Evolutionary conservation across 176 grass and related monocot species (phyloP), one percentile per base, ranked within the genome.

Genomic region (Carex myosuroides): DNA sequence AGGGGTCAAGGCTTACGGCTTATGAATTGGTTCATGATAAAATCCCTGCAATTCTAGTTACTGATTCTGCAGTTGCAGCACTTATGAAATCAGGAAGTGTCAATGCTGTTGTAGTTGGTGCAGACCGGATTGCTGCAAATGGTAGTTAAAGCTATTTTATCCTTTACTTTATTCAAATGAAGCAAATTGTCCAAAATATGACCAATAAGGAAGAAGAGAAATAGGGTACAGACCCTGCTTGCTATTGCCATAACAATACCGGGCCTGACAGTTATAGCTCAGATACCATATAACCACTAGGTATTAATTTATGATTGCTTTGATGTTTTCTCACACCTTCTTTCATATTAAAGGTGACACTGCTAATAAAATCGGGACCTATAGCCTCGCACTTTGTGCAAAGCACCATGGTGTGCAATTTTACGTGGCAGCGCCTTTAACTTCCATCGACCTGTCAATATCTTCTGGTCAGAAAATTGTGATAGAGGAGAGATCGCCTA

Each of bases 331-430:
- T 59, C 32, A 8, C 30, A 60, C 79, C 41, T 63, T 39, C n/a
- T 39, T 37, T 73, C 50, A 35, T 17, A 72, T 79, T 79, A 83
- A 78, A 98, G 95, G 95, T 91, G 95, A 98, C 61, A 98, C 95
- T 0, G 95, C 95, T 50, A 98, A 98, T 81, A 98, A 98, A 89
- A 98, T 98, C 21, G 95, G 95, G 66, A 98, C 95, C 52, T 98
- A 98, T 86, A 94, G 81, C 80, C 91, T 95, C 13, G 88, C 92
- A 17, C 84, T 95, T 75, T 85, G 84, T n/a, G 95, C 91, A 17
- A 95, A 91, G 59, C 88, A 93, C 61, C 95, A 98, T 60, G 77
- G 88, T 13, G 85, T 95, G 58, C 90, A 93, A 68, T 98, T 95
- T 59, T 98, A 95, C n/a, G 88, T 98, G 64, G 92, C 95, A 9